phyloP scores from a whole-genome alignment of 202 grass and related monocot species.

The Eragrostis tef region DNA sequence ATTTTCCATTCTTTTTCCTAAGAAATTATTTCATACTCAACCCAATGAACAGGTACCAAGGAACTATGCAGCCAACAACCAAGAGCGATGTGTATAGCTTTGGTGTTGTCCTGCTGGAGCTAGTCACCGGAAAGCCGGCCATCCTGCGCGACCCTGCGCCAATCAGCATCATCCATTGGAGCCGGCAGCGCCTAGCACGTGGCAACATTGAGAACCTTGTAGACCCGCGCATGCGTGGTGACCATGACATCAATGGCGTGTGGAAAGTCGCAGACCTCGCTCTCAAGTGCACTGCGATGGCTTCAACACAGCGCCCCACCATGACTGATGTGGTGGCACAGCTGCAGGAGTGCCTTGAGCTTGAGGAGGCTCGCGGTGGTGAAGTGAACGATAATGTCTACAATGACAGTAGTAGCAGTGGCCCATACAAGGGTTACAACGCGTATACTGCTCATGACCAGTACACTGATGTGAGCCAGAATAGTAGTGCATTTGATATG shows the following conservation, averaged over 20 bases:
- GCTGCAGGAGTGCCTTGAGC: slow-evolving; percentile 58
- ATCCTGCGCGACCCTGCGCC: slow-evolving; percentile 25
- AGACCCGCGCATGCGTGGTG: slow-evolving; percentile 45
- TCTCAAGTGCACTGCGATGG: slow-evolving; percentile 50
- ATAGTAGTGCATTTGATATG: slow-evolving; percentile 26
- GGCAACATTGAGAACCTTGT: slow-evolving; percentile 61
- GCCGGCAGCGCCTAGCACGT: neutral
- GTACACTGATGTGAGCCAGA: slow-evolving; percentile 36
- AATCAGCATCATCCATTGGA: neutral
- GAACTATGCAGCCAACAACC: slow-evolving; percentile 37
- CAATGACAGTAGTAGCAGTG: neutral
- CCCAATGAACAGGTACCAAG: slow-evolving; percentile 17
- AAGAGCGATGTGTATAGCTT: no score
- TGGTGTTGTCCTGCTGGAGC: no score
- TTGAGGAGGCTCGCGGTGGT: slow-evolving; percentile 1
- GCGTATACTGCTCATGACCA: neutral
- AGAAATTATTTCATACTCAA: no score
- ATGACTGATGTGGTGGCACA: slow-evolving; percentile 62
- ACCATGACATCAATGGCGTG: slow-evolving; percentile 60
- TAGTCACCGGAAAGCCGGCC: slow-evolving; percentile 34
- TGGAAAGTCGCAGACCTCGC: slow-evolving; percentile 59
- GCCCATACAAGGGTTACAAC: slow-evolving; percentile 22
- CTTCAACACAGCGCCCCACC: slow-evolving; percentile 42
- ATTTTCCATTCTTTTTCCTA: no score
- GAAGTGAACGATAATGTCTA: neutral